Base-by-base conservation (phyloP, 2,329 filamentous ascomycete species). In the Sclerotinia borealis region DNA sequence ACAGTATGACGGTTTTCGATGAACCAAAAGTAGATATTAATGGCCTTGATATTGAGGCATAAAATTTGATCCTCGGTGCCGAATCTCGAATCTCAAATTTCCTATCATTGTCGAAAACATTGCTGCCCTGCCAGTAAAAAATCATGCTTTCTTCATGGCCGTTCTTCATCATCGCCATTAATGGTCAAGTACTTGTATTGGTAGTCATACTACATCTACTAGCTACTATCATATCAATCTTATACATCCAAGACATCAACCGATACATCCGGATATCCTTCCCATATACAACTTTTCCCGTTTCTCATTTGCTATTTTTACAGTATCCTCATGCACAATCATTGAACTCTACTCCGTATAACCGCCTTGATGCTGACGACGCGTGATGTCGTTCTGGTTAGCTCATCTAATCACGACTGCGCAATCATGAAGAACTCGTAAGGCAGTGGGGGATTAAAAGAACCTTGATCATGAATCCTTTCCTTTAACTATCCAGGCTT, bases 381-480 rank as follows among this genome's bases (percentile, higher is more conserved):
- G 58, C 58, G 58, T 60, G 25, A 60, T 49, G 34, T 52, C 17
- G n/a, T 41, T 41, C 25, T 22, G 45, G 19, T 41, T 60, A 50
- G 31, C 34, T 22, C 15, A 34, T 29, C 27, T 17, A 17, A 37
- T 45, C 25, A 50, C 19, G 25, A 41, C 58, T 52, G 43, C 45
- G 58, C 58, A 60, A 51, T 60, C 5, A 25, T 50, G 22, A 51
- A 50, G 34, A 45, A 60, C 8, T 60, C 58, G 45, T 51, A 51
- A 60, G 45, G 34, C 22, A 60, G 58, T 60, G 58, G 45, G 37
- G 27, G 45, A 41, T 15, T 13, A 34, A 22, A 34, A 51, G 31
- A 51, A 22, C 1, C 8, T n/a, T 22, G 15, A 31, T 3, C 22
- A 15, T 36, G 19, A 15, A 17, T 13, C 15, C 27, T 55, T 55